These are phyloP conservation scores for Thelonectria discophora DNA, from an alignment of 2,329 filamentous ascomycete genomes.

Conservation along the genomic window DNA sequence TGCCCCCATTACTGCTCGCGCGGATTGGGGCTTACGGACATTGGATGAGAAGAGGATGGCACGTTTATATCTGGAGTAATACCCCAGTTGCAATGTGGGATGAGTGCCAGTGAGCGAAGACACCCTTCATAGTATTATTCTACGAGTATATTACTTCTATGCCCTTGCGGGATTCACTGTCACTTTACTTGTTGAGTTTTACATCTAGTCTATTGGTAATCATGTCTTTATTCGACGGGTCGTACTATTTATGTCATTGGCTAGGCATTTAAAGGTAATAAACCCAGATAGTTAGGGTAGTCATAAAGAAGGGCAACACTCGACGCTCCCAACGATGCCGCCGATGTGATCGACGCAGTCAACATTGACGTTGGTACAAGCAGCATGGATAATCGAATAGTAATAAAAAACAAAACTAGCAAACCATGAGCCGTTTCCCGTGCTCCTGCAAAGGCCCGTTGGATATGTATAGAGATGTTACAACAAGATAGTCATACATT, in stretches of 20 bases:
- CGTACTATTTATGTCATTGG: too few relatives aligned
- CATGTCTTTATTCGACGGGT: too few relatives aligned
- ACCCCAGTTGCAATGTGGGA: constrained; percentile 29
- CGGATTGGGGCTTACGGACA: constrained; percentile 10
- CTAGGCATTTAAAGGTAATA: too few relatives aligned
- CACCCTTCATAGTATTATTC: constrained; percentile 15
- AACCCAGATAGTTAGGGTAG: not conserved
- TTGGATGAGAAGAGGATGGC: constrained; percentile 8
- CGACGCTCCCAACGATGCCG: not conserved
- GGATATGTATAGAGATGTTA: constrained; percentile 13
- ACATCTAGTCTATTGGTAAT: too few relatives aligned
- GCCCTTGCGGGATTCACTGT: not conserved
- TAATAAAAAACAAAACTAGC: not conserved
- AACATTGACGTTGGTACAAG: too few relatives aligned
- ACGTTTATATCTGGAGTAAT: constrained; percentile 29
- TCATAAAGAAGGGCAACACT: not conserved
- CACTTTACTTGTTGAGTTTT: not conserved
- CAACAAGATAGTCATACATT: constrained; percentile 19
- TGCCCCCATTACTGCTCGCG: constrained; percentile 5
- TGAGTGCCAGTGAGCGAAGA: constrained; percentile 10
- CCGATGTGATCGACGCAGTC: too few relatives aligned
- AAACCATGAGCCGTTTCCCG: constrained; percentile 5
- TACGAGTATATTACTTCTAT: constrained; percentile 9
- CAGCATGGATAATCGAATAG: not conserved
- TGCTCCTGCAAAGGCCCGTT: constrained; percentile 1